Conservation (phyloP, 2,329 filamentous ascomycete species). For the Microsporum audouinii region DNA sequence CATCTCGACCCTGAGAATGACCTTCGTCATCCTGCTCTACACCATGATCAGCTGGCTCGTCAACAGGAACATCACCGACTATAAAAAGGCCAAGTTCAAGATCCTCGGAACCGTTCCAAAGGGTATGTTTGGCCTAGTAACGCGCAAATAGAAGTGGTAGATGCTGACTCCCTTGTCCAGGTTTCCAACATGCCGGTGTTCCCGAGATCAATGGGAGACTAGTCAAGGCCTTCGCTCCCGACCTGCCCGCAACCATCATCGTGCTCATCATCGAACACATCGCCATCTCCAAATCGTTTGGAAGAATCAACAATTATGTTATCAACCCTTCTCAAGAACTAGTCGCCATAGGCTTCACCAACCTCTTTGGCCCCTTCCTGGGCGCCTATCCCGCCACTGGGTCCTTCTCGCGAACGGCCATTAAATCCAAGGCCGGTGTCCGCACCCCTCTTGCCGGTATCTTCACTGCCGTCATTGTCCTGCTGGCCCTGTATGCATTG, state of each 20-base stretch:
- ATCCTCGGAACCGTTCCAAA: slow-evolving; percentile 48
- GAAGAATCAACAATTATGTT: slow-evolving; percentile 49
- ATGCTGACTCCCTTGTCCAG: slow-evolving; percentile 4
- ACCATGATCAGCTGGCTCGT: slow-evolving; percentile 53
- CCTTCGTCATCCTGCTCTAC: slow-evolving; percentile 50
- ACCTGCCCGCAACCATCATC: slow-evolving; percentile 50
- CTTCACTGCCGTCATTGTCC: slow-evolving; percentile 50
- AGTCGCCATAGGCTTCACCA: slow-evolving; percentile 50
- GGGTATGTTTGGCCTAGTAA: slow-evolving; percentile 22
- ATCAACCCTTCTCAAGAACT: slow-evolving; percentile 56
- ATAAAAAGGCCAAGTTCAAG: slow-evolving; percentile 41
- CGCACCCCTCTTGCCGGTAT: slow-evolving; percentile 50
- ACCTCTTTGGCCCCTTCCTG: slow-evolving; percentile 55
- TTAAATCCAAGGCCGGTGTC: slow-evolving; percentile 55
- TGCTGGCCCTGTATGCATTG: slow-evolving; percentile 52
- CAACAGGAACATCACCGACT: slow-evolving; percentile 39
- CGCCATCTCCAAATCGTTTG: slow-evolving; percentile 54
- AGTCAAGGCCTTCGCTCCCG: slow-evolving; percentile 43
- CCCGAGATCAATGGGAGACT: slow-evolving; percentile 34
- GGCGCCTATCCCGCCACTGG: slow-evolving; percentile 54
- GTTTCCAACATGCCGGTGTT: slow-evolving; percentile 39
- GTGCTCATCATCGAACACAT: slow-evolving; percentile 53
- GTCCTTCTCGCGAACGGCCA: slow-evolving; percentile 56
- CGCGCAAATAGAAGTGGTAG: background rate
- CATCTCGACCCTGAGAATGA: slow-evolving; percentile 49